Conservation (phyloP, 306 rosid species). For the Cucurbita maxima region DNA sequence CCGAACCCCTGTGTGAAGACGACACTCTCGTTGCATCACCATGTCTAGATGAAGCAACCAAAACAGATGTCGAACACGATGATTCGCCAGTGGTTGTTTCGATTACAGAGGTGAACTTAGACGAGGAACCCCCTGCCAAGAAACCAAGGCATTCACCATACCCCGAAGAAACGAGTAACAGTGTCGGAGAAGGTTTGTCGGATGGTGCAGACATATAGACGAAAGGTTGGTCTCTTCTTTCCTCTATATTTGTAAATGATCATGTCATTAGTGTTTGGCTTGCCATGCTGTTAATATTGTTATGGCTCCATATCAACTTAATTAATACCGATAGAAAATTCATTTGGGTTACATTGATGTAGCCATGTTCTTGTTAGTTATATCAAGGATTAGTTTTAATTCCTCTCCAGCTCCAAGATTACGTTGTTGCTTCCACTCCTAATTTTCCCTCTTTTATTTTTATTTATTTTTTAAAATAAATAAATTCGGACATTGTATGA, state of each 20-base stretch:
- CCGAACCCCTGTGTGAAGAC: conserved; percentile 9
- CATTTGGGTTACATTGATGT: conserved; percentile 3
- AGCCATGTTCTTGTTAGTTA: background rate
- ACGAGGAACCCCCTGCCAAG: conserved; percentile 42
- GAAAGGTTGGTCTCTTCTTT: background rate
- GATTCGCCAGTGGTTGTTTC: conserved; percentile 13
- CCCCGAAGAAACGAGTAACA: conserved; percentile 7
- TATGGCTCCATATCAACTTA: conserved; percentile 3
- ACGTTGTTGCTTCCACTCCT: background rate
- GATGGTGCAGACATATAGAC: background rate
- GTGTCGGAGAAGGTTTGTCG: background rate
- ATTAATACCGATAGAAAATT: background rate
- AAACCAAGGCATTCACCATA: conserved; percentile 18
- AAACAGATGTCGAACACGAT: conserved; percentile 7
- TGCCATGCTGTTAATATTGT: conserved; percentile 14
- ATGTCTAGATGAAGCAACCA: conserved; percentile 6
- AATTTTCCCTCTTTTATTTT: background rate
- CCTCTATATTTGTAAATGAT: conserved; percentile 5
- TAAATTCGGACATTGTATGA: too few species aligned
- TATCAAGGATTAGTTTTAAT: background rate
- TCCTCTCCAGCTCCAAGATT: background rate
- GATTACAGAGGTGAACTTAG: conserved; percentile 12
- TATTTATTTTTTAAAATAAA: too few species aligned
- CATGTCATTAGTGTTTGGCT: background rate
- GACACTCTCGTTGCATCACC: conserved; percentile 13